phyloP scores from a whole-genome alignment of 2,329 filamentous ascomycete genomes.

The Aureobasidium uvarum region DNA sequence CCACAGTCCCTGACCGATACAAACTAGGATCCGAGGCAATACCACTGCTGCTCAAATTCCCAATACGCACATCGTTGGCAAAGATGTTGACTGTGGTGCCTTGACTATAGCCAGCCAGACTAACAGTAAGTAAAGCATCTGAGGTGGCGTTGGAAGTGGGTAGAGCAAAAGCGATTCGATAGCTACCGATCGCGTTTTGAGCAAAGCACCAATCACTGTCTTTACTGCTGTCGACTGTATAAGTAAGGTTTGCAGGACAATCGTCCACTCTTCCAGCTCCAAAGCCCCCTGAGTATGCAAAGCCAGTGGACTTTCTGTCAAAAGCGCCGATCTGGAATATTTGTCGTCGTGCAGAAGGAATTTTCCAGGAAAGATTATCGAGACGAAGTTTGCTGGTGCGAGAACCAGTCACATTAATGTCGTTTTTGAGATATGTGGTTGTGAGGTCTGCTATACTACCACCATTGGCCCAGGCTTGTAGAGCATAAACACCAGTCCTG shows the following conservation, averaged over 20 bases:
- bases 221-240: conserved; percentile 11
- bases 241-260: conserved; percentile 26
- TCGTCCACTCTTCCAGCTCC: conserved; percentile 18
- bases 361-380: not conserved
- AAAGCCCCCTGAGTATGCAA: conserved; percentile 19
- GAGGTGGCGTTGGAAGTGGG: conserved; percentile 21
- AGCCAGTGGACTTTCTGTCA: conserved; percentile 21
- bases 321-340: conserved; percentile 27
- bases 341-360: not conserved
- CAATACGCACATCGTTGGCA: conserved; percentile 44
- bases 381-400: not conserved
- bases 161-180: conserved; percentile 10
- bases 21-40: conserved; percentile 48
- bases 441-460: conserved; percentile 14
- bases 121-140: conserved; percentile 44
- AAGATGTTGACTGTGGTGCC: conserved; percentile 45
- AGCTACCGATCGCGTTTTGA: conserved; percentile 23
- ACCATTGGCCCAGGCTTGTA: conserved; percentile 27
- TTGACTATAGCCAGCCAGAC: conserved; percentile 48
- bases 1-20: conserved; percentile 50
- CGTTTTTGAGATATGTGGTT: conserved; percentile 18
- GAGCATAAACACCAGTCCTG: conserved; percentile 17
- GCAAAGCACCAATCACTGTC: conserved; percentile 26
- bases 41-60: conserved; percentile 43
- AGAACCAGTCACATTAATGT: conserved; percentile 6